Evolutionary conservation across 176 grass and related monocot genomes (phyloP), one percentile per base, ranked within the genome.

Genomic region (Hordeum vulgare): DNA sequence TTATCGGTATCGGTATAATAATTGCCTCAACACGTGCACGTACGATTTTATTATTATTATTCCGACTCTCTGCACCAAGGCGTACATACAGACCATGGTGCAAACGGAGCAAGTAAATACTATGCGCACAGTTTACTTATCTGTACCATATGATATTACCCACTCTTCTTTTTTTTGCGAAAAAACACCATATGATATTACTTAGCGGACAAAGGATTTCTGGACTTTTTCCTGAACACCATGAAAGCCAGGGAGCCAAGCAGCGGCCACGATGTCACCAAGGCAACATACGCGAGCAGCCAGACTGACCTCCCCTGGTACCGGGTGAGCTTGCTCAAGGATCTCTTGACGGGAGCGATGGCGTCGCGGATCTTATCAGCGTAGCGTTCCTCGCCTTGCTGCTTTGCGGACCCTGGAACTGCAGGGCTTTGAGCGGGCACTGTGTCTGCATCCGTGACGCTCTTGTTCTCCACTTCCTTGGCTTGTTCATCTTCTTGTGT

Each of bases 221-320:
- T 90, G 12, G 79, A 61, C 77, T 83, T 99, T 80, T 94, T 96
- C 51, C 78, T 94, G 36, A 94, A 96, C 24, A 79, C 75, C 35
- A 87, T 84, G 71, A 94, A 93, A 74, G 87, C 79, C 49, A 91
- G 51, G 34, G 96, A 90, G 51, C 93, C 91, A 35, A 99, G 84
- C 36, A 99, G 73, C 62, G 93, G 96, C 93, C 93, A 99, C 44
- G 87, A 94, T 26, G 93, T 94, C 41, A 88, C 74, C 49, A 99
- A 83, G 39, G 93, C 90, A 26, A 99, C 84, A 49, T 99, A 99
- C 25, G 88, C 96, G 35, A 99, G 87, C 81, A 99, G 84, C 91
- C 93, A 94, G 53, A 94, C 81, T 2, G 96, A 99, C 40, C 80
- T 90, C 78, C 89, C 83, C 71, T 92, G 88, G 58, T 83, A 85